phyloP scores from a whole-genome alignment of 2,329 filamentous ascomycete species.

The Pseudocercospora ulei region DNA sequence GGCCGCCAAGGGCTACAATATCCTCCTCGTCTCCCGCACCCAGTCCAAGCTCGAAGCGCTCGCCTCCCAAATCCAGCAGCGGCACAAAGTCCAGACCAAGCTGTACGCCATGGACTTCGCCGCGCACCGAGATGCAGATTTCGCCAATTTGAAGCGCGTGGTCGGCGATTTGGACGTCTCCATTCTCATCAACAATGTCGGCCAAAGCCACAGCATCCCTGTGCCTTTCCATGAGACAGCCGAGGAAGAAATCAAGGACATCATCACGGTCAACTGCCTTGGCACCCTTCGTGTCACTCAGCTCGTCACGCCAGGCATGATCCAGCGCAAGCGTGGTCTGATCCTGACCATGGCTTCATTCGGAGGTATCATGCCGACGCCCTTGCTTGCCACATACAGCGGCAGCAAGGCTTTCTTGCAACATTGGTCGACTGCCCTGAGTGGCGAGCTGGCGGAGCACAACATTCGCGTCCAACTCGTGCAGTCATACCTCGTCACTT shows the following conservation, averaged over 20 bases:
- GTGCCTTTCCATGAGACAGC: slow-evolving; percentile 76
- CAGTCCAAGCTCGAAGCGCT: slow-evolving; percentile 76
- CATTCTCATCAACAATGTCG: slow-evolving; percentile 93
- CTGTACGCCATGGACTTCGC: slow-evolving; percentile 86
- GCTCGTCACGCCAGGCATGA: slow-evolving; percentile 73
- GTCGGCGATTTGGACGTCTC: slow-evolving; percentile 61
- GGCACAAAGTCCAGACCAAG: slow-evolving; percentile 64
- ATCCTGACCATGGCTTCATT: slow-evolving; percentile 97
- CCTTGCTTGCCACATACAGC: slow-evolving; percentile 88
- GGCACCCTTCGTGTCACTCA: slow-evolving; percentile 84
- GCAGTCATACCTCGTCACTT: slow-evolving; percentile 85
- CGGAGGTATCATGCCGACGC: slow-evolving; percentile 82
- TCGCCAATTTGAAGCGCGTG: slow-evolving; percentile 58
- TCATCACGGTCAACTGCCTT: slow-evolving; percentile 90
- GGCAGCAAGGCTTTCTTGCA: slow-evolving; percentile 97
- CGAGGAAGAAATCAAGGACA: slow-evolving; percentile 70
- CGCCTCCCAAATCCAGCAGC: slow-evolving; percentile 61
- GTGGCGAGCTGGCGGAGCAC: slow-evolving; percentile 67
- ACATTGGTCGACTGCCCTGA: slow-evolving; percentile 83
- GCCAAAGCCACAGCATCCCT: slow-evolving; percentile 85
- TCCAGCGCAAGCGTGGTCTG: slow-evolving; percentile 71
- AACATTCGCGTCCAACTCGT: slow-evolving; percentile 86
- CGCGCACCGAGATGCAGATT: slow-evolving; percentile 68
- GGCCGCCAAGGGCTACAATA: slow-evolving; percentile 83
- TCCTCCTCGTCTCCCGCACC: slow-evolving; percentile 92